Conservation (phyloP, 129 eudicot genomes). For the Escallonia herrerae region DNA sequence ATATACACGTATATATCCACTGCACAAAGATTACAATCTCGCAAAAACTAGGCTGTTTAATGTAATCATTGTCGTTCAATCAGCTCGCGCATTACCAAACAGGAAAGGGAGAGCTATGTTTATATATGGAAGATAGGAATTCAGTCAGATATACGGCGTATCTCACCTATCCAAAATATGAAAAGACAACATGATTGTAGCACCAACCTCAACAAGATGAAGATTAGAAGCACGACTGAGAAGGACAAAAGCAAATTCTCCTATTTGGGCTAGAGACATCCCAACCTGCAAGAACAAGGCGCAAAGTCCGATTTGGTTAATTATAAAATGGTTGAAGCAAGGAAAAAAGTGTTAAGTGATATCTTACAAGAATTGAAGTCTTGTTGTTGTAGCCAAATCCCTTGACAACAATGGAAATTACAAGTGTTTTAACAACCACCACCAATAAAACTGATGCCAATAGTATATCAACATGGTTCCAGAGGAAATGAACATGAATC, state of each 20-base stretch:
- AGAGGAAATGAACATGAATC: constrained; percentile 95
- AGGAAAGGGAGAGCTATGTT: too few species aligned
- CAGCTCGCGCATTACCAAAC: too few species aligned
- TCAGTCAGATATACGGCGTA: too few species aligned
- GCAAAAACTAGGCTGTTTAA: too few species aligned
- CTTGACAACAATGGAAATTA: constrained; percentile 71
- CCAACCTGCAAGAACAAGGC: constrained; percentile 58
- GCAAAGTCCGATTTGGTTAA: neutral
- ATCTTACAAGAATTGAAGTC: constrained; percentile 81
- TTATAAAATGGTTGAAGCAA: neutral
- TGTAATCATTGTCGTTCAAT: too few species aligned
- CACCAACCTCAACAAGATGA: constrained; percentile 89
- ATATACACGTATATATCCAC: too few species aligned
- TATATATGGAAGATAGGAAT: too few species aligned
- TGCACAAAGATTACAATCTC: too few species aligned
- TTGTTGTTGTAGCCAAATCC: constrained; percentile 96
- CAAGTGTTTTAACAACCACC: constrained; percentile 72
- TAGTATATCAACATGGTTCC: constrained; percentile 95
- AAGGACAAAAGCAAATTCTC: constrained; percentile 96
- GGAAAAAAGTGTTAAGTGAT: neutral
- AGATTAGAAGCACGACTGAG: constrained; percentile 98
- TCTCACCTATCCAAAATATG: too few species aligned
- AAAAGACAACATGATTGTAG: neutral
- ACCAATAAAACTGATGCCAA: constrained; percentile 89
- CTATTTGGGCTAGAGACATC: constrained; percentile 97